Percentiles rank a stretch among this genome's conserved stretches.
These are phyloP conservation scores for Saprolegnia diclina DNA, from an alignment of 352 stramenopile genomes.

Conservation along the genomic window DNA sequence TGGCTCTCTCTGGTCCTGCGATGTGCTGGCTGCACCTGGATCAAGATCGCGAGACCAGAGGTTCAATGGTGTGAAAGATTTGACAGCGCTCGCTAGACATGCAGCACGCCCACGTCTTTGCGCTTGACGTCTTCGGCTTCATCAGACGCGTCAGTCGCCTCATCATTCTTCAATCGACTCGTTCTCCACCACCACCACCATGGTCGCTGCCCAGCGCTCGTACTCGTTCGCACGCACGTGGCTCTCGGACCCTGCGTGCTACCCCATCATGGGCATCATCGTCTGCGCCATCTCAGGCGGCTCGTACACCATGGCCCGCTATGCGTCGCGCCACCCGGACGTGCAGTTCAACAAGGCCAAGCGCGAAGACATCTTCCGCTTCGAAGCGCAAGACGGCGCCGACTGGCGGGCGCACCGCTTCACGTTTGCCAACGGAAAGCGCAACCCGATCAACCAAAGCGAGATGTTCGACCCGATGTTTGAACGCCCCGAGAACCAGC, in stretches of 20 bases:
- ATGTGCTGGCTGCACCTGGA: too few species aligned
- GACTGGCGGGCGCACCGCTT: slow-evolving; percentile 21
- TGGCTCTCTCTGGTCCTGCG: too few species aligned
- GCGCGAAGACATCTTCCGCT: slow-evolving; percentile 15
- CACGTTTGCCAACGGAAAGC: slow-evolving; percentile 22
- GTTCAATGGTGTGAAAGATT: too few species aligned
- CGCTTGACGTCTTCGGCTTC: not conserved
- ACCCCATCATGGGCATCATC: slow-evolving; percentile 24
- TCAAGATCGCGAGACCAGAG: too few species aligned
- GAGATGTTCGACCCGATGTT: slow-evolving; percentile 18
- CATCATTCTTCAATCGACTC: not conserved
- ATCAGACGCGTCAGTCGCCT: not conserved
- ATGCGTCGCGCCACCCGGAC: slow-evolving; percentile 10
- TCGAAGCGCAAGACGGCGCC: slow-evolving; percentile 5
- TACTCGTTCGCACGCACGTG: not conserved
- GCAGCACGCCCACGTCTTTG: not conserved
- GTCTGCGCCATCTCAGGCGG: slow-evolving; percentile 5
- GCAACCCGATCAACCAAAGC: slow-evolving; percentile 24
- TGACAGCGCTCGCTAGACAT: not conserved
- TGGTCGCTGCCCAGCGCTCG: slow-evolving; percentile 1
- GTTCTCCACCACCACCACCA: not conserved
- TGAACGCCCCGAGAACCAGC: slow-evolving; percentile 11
- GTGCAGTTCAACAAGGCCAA: slow-evolving; percentile 25
- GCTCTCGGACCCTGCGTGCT: slow-evolving; percentile 17
- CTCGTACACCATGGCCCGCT: slow-evolving; percentile 7